A percentile compares a stretch with the other conserved stretches of the same genome.
These are phyloP conservation scores for Arthrobotrys pseudoclavata DNA, from an alignment of 2,329 filamentous ascomycete genomes.

Conservation along the genomic window DNA sequence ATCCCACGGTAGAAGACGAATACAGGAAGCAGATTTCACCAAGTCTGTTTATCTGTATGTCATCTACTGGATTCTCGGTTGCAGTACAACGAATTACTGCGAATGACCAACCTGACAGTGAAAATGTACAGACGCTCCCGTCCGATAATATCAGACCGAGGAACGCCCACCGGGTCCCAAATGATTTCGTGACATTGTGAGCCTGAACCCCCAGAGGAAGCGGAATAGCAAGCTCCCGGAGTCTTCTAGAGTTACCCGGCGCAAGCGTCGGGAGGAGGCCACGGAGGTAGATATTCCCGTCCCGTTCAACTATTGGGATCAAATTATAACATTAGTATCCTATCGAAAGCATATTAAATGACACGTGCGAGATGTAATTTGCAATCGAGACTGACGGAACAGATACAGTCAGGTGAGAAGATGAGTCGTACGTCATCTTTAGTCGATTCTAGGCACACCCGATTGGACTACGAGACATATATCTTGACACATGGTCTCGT, in stretches of 20 bases:
- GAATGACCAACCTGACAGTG: constrained; percentile 27
- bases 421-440: neutral
- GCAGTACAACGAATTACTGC: neutral
- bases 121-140: constrained; percentile 34
- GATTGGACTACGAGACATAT: neutral
- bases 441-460: neutral
- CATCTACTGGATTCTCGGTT: constrained; percentile 5
- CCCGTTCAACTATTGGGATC: constrained; percentile 40
- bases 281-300: constrained; percentile 36
- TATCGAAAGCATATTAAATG: constrained; percentile 6
- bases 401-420: neutral
- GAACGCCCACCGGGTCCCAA: constrained; percentile 52
- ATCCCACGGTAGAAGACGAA: neutral
- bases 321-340: constrained; percentile 25
- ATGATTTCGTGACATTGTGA: constrained; percentile 24
- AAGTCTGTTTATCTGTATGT: constrained; percentile 38
- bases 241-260: neutral
- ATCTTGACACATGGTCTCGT: constrained; percentile 11
- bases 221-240: constrained; percentile 28
- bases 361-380: constrained; percentile 11
- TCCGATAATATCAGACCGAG: constrained; percentile 32
- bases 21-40: constrained; percentile 38
- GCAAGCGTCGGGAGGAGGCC: constrained; percentile 37
- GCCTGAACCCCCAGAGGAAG: constrained; percentile 12
- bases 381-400: neutral